These are phyloP conservation scores for Pichia sp. DNA, from an alignment of 1,139 yeast species.

Conservation along the genomic window DNA sequence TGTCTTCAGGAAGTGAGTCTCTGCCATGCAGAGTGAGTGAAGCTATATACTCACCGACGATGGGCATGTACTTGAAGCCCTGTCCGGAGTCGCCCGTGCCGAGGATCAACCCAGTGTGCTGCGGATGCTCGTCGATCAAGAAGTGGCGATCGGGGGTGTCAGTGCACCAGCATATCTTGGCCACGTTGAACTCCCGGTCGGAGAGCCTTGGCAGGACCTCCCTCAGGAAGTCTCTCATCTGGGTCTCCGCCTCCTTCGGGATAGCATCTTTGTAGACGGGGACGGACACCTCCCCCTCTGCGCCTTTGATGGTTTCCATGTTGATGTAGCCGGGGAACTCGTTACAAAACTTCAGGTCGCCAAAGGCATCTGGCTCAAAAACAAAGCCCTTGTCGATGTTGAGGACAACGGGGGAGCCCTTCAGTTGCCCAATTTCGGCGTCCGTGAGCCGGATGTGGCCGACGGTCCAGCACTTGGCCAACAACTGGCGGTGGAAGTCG, in stretches of 20 bases:
- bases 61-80: constrained; percentile 35
- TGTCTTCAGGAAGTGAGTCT: constrained; percentile 16
- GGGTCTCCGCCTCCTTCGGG: constrained; percentile 28
- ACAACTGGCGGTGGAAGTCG: constrained; percentile 35
- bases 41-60: constrained; percentile 31
- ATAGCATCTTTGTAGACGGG: constrained; percentile 28
- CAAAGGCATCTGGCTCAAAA: constrained; percentile 33
- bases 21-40: constrained; percentile 26
- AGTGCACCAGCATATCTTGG: constrained; percentile 32
- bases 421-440: constrained; percentile 34
- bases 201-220: constrained; percentile 27
- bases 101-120: constrained; percentile 21
- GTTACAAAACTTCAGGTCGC: constrained; percentile 29
- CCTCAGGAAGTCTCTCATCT: constrained; percentile 27
- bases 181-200: constrained; percentile 23
- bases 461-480: constrained; percentile 40
- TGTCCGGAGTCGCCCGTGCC: constrained; percentile 36
- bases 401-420: constrained; percentile 40
- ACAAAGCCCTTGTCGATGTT: constrained; percentile 35
- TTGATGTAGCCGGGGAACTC: constrained; percentile 32
- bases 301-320: constrained; percentile 6
- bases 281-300: constrained; percentile 16
- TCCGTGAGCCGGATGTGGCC: constrained; percentile 38
- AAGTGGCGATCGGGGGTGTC: constrained; percentile 32
- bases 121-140: constrained; percentile 28